Conservation (phyloP, 176 grass and related monocot species). For the Aegilops speltoides region DNA sequence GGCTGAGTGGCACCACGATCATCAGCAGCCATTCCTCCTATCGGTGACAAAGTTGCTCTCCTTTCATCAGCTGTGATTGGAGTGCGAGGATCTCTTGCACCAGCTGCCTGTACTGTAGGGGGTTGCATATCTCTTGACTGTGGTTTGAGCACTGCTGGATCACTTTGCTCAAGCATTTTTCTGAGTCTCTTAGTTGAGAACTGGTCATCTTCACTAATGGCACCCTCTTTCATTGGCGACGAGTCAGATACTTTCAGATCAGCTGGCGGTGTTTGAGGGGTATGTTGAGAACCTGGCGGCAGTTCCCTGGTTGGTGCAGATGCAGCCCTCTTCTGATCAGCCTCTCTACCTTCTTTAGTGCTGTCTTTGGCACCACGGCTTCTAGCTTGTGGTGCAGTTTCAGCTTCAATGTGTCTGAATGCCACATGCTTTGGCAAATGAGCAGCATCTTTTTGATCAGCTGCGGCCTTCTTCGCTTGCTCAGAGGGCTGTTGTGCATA, state of each 20-base stretch:
- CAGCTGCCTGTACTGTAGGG: background rate
- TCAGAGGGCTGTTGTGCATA: background rate
- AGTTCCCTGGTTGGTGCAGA: background rate
- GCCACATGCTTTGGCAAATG: background rate
- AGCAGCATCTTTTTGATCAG: background rate
- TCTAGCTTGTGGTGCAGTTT: conserved; percentile 24
- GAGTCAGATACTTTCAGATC: conserved; percentile 12
- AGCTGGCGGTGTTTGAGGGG: background rate
- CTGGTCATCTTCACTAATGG: conserved; percentile 16
- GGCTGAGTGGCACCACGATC: conserved; percentile 5
- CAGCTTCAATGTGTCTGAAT: background rate
- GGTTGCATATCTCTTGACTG: conserved; percentile 12
- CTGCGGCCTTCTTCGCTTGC: background rate
- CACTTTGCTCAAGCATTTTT: conserved; percentile 25
- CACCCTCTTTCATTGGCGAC: conserved; percentile 10
- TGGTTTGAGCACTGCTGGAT: background rate
- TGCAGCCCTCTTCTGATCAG: conserved; percentile 23
- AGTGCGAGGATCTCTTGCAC: conserved; percentile 1
- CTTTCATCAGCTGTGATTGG: conserved; percentile 22
- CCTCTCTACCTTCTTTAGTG: conserved; percentile 23
- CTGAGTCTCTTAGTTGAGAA: conserved; percentile 42
- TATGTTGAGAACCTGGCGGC: conserved; percentile 9
- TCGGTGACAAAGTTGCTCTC: background rate
- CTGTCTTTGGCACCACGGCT: background rate
- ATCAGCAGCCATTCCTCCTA: background rate